A percentile compares a stretch with the other conserved stretches of the same genome.
Evolutionary conservation across 228 moss, liverwort and hornwort genomes (phyloP).

Genomic region (Sphagnum fallax): DNA sequence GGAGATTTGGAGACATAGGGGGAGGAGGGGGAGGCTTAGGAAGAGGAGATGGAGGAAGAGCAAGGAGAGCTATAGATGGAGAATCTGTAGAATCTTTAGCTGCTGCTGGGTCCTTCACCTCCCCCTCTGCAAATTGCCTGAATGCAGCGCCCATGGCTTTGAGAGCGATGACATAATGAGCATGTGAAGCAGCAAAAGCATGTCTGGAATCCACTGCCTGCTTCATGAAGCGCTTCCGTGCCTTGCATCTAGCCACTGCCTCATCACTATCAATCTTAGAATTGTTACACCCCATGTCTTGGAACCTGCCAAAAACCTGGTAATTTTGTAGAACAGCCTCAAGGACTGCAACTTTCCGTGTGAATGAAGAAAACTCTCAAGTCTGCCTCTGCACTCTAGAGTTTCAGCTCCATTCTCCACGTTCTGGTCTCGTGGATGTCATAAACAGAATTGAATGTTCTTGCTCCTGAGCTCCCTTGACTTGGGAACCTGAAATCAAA

Average conservation of each 20-base stretch:
- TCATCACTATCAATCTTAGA: constrained; percentile 81
- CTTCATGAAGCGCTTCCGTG: constrained; percentile 70
- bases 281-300: constrained; percentile 62
- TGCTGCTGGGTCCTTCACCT: constrained; percentile 31
- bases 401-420: too few relatives aligned
- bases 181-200: constrained; percentile 59
- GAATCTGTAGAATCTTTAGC: constrained; percentile 31
- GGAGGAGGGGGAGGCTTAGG: constrained; percentile 14
- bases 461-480: too few relatives aligned
- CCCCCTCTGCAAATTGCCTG: constrained; percentile 69
- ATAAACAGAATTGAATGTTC: too few relatives aligned
- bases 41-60: constrained; percentile 25
- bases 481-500: too few relatives aligned
- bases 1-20: constrained; percentile 16
- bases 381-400: too few relatives aligned
- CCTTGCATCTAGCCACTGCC: constrained; percentile 71
- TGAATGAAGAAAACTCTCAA: too few relatives aligned
- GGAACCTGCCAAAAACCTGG: too few relatives aligned
- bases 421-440: too few relatives aligned
- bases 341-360: too few relatives aligned
- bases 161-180: constrained; percentile 49
- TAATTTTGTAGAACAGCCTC: too few relatives aligned
- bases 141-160: constrained; percentile 60
- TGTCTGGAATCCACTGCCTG: constrained; percentile 57
- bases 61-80: constrained; percentile 11